These are phyloP conservation scores for Paramecium caudatum DNA, from an alignment of 73 alveolate genomes.

Conservation along the genomic window DNA sequence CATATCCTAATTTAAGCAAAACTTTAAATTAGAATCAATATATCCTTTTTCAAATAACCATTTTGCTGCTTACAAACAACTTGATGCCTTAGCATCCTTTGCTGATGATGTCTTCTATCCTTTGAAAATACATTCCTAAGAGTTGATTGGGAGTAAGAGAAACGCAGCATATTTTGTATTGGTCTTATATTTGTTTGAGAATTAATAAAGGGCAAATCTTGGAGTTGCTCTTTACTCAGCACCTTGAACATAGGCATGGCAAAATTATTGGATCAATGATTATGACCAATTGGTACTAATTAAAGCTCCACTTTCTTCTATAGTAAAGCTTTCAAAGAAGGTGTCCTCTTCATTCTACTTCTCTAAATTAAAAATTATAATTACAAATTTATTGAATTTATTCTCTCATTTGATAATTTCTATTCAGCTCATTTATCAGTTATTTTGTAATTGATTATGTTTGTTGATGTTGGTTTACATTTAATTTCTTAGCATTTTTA, in stretches of 20 bases:
- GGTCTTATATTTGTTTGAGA: neutral
- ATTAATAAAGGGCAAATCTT: slow-evolving; percentile 40
- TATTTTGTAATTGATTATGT: neutral
- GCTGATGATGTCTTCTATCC: neutral
- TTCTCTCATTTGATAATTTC: no score
- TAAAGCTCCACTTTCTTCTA: neutral
- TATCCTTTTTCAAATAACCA: slow-evolving; percentile 30
- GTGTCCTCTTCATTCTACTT: neutral
- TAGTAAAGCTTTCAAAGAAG: neutral
- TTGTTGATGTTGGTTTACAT: neutral
- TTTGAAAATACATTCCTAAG: neutral
- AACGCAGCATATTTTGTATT: neutral
- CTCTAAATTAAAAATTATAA: neutral
- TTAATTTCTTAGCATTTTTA: neutral
- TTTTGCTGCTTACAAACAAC: slow-evolving; percentile 15
- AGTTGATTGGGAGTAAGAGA: neutral
- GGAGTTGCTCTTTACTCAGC: neutral
- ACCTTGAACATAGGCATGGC: neutral
- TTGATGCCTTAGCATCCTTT: neutral
- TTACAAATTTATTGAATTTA: no score
- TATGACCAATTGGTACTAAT: slow-evolving; percentile 16
- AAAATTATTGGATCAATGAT: neutral
- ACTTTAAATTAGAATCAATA: neutral
- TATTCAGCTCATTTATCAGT: neutral
- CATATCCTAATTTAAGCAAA: neutral